Conservation (phyloP, 2,329 filamentous ascomycete species). For the Pseudogymnoascus sp. region DNA sequence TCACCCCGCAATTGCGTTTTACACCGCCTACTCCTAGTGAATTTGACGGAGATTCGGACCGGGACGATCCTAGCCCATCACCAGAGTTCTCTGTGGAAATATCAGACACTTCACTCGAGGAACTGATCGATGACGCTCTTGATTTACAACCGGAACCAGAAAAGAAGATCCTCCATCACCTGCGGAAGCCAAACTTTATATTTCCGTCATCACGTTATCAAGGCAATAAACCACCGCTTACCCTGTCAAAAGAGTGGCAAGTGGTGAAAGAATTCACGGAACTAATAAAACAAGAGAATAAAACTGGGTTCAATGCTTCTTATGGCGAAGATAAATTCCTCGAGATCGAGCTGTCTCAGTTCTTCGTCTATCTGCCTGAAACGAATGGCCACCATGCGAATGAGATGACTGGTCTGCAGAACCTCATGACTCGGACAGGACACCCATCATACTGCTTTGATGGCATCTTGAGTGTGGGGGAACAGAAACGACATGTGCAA, state of each 20-base stretch:
- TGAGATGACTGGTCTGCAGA: conserved; percentile 50
- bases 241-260: conserved; percentile 13
- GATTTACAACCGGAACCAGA: background rate
- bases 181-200: conserved; percentile 1
- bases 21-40: background rate
- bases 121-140: background rate
- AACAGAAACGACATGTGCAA: conserved; percentile 41
- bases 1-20: background rate
- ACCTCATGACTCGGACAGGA: conserved; percentile 37
- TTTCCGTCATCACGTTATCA: conserved; percentile 25
- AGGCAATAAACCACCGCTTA: conserved; percentile 18
- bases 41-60: background rate
- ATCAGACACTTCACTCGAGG: background rate
- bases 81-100: background rate
- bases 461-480: conserved; percentile 46
- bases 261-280: conserved; percentile 10
- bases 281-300: conserved; percentile 15
- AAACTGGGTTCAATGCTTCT: background rate
- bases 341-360: conserved; percentile 49
- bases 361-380: conserved; percentile 45
- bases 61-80: background rate
- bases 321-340: conserved; percentile 18
- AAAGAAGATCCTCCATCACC: background rate
- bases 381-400: conserved; percentile 30
- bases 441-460: conserved; percentile 47